phyloP scores from a whole-genome alignment of 2,329 filamentous ascomycete species.

The Rhynchosporium secalis region DNA sequence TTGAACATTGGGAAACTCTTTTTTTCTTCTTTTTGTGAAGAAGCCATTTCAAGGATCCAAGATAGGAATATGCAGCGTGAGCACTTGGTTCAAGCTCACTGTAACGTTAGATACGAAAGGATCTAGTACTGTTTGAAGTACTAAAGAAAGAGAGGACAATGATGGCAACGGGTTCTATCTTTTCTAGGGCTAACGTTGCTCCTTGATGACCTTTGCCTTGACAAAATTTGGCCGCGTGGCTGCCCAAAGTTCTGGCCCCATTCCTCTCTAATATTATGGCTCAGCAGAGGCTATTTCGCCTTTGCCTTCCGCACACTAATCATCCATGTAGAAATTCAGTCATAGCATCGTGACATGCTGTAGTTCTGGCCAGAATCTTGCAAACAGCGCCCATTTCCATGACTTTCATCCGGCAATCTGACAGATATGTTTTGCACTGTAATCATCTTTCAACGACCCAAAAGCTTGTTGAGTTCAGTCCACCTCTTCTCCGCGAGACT shows the following conservation, averaged over 20 bases:
- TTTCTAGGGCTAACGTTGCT: neutral
- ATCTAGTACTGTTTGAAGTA: neutral
- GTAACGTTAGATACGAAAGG: neutral
- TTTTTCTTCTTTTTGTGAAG: neutral
- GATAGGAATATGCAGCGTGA: neutral
- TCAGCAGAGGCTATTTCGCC: neutral
- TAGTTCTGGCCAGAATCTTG: neutral
- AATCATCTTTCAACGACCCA: constrained; percentile 25
- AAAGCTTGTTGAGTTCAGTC: constrained; percentile 46
- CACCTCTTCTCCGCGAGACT: constrained; percentile 64
- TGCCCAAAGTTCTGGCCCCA: neutral
- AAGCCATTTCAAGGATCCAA: neutral
- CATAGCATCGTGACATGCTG: neutral
- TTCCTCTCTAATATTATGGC: neutral
- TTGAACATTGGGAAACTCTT: neutral
- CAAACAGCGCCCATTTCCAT: neutral
- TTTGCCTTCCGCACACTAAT: neutral
- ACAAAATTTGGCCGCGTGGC: neutral
- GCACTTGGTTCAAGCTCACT: no score
- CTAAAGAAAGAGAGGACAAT: neutral
- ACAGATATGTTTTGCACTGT: neutral
- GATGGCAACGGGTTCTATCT: neutral
- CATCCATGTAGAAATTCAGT: neutral
- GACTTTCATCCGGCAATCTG: neutral
- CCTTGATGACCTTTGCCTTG: neutral